Evolutionary conservation across 139 green algal species (phyloP), one percentile per base, ranked within the genome.

Genomic region (Pedinophyceae sp.): DNA sequence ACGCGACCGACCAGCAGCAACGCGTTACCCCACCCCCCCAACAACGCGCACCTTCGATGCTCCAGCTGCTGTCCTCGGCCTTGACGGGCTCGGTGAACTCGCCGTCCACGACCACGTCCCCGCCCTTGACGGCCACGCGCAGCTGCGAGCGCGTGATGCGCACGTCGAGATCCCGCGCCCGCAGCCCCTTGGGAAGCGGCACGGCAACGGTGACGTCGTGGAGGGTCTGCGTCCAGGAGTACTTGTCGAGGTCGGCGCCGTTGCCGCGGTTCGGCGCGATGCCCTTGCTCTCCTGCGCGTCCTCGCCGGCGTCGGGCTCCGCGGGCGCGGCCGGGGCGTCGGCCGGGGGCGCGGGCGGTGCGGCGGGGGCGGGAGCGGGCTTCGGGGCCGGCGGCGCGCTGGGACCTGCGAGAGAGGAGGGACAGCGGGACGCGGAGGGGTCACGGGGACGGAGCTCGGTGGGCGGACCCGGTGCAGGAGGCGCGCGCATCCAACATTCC

Each of bases 201-300:
- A 97, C 70, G 0, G 10, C 62, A 15, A 96, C 57, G 2, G 62
- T 74, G 27, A 89, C 71, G 50, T 99, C 91, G 7, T 34, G 23
- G 47, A 99, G 82, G 0, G 86, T 93, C 69, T 99, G 91, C 1
- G 70, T 82, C 89, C 89, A 99, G 22, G 51, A 77, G 74, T 95
- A 95, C 23, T 67, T 57, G 1, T 73, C 75, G 23, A 87, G 61
- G 62, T 93, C 83, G 1, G 76, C 80, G 2, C 91, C 91, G 55
- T 95, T 93, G 28, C 77, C 84, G 1, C 61, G 24, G 51, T 93
- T 96, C 41, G 88, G 88, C 61, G 72, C 73, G 34, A 43, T 43
- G 34, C 34, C 34, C 20, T 34, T 16, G 49, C 18, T 38, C 26
- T 55, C 16, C 22, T 55, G 10, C 26, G 18, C 18, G 47, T 52